Base-by-base conservation (phyloP, 768 basidiomycete species). In the Phylloporus arenicola region DNA sequence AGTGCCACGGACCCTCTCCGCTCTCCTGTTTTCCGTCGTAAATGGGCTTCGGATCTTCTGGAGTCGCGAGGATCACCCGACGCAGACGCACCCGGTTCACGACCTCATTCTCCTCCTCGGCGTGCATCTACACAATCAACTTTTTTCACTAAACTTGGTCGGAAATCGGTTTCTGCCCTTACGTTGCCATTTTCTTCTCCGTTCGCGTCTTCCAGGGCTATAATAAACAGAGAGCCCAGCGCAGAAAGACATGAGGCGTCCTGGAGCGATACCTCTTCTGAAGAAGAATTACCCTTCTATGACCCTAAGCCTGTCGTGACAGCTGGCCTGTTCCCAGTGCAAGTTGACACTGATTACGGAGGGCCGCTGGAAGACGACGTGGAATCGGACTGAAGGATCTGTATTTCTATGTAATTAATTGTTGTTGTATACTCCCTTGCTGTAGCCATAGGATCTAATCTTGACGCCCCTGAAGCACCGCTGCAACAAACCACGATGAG, bases 201-300 rank as follows among this genome's bases (percentile, higher is more conserved):
- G 3, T 54, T 62, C 35, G 61, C 41, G 54, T 47, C 62, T 43
- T 37, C 57, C 25, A 54, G 29, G 47, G 65, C 61, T 35, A 52
- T 51, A 24, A 51, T 48, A 33, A 54, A 60, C 39, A 61, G 57
- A 34, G 61, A 69, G 13, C 54, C 62, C 5, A 67, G 65, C 50
- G 54, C 68, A n/a, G 57, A 52, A 47, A 61, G 56, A 47, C 57
- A 63, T 16, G 75, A 73, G 41, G 64, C 65, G 38, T 61, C 62
- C 2, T 83, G 81, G 80, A 80, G 80, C 45, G 81, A 83, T 58
- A 82, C 76, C 47, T 82, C 81, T 11, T 79, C 78, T 14, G 81
- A 78, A 30, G 76, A 75, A 4, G 59, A 63, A 38, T 44, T 62
- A 12, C 50, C 57, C 3, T 39, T 55, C 13, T 50, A 56, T 37